Conservation (phyloP, 169 alveolate species). For the Eimeria acervulina region DNA sequence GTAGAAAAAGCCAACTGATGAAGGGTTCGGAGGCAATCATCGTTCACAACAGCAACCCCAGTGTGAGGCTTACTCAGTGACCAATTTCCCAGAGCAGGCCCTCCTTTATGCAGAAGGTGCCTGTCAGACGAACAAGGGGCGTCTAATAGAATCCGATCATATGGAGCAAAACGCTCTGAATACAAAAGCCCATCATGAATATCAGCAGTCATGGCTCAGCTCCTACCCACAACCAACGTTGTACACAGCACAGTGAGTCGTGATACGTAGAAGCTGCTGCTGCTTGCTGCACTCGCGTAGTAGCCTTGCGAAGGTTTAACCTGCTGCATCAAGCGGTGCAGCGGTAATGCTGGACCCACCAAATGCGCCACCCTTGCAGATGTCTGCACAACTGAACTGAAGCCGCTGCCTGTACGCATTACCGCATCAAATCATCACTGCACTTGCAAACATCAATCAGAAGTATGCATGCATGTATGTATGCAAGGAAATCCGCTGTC, state of each 20-base stretch:
- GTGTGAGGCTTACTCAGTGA: constrained; percentile 47
- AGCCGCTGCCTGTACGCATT: constrained; percentile 70
- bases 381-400: constrained; percentile 70
- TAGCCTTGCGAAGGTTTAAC: neutral
- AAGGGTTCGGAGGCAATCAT: neutral
- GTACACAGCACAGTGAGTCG: neutral
- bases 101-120: constrained; percentile 82
- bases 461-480: neutral
- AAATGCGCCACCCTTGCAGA: constrained; percentile 73
- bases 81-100: constrained; percentile 72
- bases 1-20: neutral
- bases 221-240: neutral
- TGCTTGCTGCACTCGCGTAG: neutral
- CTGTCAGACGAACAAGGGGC: constrained; percentile 89
- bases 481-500: neutral
- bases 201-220: neutral
- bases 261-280: neutral
- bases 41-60: neutral
- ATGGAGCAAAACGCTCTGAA: constrained; percentile 83
- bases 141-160: constrained; percentile 84
- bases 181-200: neutral
- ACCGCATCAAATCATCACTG: neutral
- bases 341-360: neutral
- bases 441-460: neutral
- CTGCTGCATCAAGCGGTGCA: constrained; percentile 5